These are phyloP conservation scores for Microascus cirrosus DNA, from an alignment of 2,329 filamentous ascomycete species.

Conservation along the genomic window DNA sequence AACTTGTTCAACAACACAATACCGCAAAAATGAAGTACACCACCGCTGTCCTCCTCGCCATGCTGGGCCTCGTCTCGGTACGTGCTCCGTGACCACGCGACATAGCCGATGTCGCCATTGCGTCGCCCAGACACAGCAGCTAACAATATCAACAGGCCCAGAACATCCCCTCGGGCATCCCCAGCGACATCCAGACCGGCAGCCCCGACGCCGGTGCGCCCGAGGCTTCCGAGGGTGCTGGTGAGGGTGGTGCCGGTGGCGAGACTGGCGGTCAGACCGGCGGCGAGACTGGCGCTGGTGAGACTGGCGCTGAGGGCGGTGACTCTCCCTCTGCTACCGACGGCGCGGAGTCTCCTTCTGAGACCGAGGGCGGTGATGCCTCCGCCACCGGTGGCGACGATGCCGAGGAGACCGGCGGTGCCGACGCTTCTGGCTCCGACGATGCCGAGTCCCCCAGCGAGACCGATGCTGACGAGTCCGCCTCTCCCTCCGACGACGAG, in stretches of 20 bases:
- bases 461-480: neutral
- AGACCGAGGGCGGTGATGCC: neutral
- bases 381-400: neutral
- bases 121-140: neutral
- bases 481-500: neutral
- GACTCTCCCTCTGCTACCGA: neutral
- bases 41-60: conserved; percentile 17
- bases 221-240: too few relatives aligned
- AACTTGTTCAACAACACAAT: neutral
- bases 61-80: conserved; percentile 20
- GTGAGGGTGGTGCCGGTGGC: too few relatives aligned
- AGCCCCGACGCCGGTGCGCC: neutral
- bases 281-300: too few relatives aligned
- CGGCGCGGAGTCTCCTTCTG: neutral
- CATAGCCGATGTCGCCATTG: neutral
- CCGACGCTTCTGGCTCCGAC: neutral
- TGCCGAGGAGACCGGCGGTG: neutral
- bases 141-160: conserved; percentile 2
- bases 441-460: neutral
- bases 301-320: neutral
- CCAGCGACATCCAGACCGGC: neutral
- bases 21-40: conserved; percentile 24
- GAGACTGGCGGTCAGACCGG: too few relatives aligned
- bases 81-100: neutral
- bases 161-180: neutral